phyloP scores from a whole-genome alignment of 1,284 basidiomycete genomes.

The Malassezia brasiliensis region DNA sequence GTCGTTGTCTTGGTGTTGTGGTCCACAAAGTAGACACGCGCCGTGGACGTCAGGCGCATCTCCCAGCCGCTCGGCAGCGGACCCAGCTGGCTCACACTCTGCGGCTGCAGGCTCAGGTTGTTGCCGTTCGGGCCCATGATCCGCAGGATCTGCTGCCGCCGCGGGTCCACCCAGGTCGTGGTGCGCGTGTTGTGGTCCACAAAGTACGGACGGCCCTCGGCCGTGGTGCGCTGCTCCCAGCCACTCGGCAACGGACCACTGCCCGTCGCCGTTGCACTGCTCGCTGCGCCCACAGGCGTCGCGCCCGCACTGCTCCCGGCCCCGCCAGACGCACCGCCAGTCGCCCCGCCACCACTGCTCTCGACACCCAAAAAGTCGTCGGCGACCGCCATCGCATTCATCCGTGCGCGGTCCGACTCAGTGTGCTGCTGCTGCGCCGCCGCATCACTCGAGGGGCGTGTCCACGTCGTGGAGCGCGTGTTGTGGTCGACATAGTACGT shows the following conservation, averaged over 20 bases:
- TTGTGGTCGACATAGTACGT: slow-evolving; percentile 74
- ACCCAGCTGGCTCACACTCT: slow-evolving; percentile 79
- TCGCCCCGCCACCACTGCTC: slow-evolving; percentile 21
- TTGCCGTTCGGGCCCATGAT: slow-evolving; percentile 77
- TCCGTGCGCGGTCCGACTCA: slow-evolving; percentile 40
- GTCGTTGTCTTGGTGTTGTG: slow-evolving; percentile 89
- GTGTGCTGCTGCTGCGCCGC: slow-evolving; percentile 29
- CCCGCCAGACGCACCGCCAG: not conserved
- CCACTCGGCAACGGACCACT: slow-evolving; percentile 77
- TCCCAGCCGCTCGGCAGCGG: slow-evolving; percentile 94
- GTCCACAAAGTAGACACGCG: slow-evolving; percentile 89
- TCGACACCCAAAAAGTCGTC: slow-evolving; percentile 47
- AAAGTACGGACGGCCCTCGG: slow-evolving; percentile 95
- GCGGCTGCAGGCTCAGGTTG: slow-evolving; percentile 65
- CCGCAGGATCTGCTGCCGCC: slow-evolving; percentile 70
- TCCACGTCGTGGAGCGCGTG: slow-evolving; percentile 89
- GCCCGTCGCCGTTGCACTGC: slow-evolving; percentile 61
- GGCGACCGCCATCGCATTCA: slow-evolving; percentile 43
- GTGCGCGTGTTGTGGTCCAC: slow-evolving; percentile 84
- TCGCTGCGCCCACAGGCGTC: slow-evolving; percentile 26
- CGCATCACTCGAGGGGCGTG: slow-evolving; percentile 49
- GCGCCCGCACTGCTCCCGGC: not conserved
- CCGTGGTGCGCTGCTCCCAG: slow-evolving; percentile 95
- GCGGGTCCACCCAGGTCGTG: slow-evolving; percentile 96
- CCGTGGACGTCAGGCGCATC: slow-evolving; percentile 86